Conservation (phyloP, 306 rosid genomes). For the Abrus pulchellus region DNA sequence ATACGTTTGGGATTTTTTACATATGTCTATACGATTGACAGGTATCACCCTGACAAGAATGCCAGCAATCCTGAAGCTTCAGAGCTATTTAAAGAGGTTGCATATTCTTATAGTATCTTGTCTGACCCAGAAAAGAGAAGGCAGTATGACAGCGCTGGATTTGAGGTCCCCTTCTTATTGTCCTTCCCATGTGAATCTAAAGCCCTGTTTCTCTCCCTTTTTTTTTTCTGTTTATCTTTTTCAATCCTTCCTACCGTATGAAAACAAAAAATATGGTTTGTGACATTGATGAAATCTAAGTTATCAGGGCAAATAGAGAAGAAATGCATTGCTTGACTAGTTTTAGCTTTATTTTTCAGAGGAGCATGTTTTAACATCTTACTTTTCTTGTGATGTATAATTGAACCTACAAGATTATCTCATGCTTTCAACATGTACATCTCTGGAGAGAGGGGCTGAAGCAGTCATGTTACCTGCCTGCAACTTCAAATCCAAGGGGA, state of each 20-base stretch:
- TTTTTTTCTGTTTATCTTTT: constrained; percentile 24
- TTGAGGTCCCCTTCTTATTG: constrained; percentile 72
- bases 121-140: constrained; percentile 98
- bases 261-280: constrained; percentile 27
- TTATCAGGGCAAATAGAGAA: constrained; percentile 7
- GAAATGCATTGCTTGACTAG: constrained; percentile 14
- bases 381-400: constrained; percentile 7
- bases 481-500: constrained; percentile 4
- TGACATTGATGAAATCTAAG: constrained; percentile 10
- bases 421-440: constrained; percentile 25
- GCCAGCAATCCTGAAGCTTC: constrained; percentile 94
- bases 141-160: constrained; percentile 94
- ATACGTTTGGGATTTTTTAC: constrained; percentile 18
- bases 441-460: constrained; percentile 12
- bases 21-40: constrained; percentile 45
- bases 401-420: constrained; percentile 21
- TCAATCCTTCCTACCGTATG: constrained; percentile 13
- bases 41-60: constrained; percentile 99
- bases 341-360: background rate
- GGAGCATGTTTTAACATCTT: constrained; percentile 30
- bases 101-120: constrained; percentile 90
- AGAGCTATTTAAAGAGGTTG: constrained; percentile 94
- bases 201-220: constrained; percentile 10
- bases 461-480: constrained; percentile 22
- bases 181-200: constrained; percentile 34